These are phyloP conservation scores for Aspergillus pseudoviridinutans DNA, from an alignment of 2,329 filamentous ascomycete genomes.

Conservation along the genomic window DNA sequence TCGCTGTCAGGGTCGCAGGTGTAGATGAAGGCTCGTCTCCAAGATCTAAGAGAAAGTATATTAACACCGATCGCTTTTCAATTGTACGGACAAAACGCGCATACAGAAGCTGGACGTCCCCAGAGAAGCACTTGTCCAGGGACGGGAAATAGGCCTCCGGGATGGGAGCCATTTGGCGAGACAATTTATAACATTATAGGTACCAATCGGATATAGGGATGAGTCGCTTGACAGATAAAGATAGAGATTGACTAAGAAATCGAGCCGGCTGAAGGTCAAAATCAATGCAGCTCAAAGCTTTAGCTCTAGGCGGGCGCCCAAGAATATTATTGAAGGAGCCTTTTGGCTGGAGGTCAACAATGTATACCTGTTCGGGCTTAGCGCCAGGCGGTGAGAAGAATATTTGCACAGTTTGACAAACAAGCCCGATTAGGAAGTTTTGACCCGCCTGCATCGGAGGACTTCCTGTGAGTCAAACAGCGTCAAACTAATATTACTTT, in stretches of 20 bases:
- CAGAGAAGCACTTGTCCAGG: constrained; percentile 78
- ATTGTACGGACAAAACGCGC: constrained; percentile 9
- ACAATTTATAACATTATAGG: constrained; percentile 41
- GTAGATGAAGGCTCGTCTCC: constrained; percentile 54
- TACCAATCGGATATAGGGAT: constrained; percentile 11
- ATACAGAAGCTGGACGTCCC: constrained; percentile 75
- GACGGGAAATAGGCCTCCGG: constrained; percentile 77
- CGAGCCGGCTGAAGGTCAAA: not conserved
- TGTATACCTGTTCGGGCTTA: constrained; percentile 36
- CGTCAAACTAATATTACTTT: no score
- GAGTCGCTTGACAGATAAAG: constrained; percentile 3
- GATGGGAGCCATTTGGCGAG: constrained; percentile 61
- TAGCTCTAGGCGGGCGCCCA: constrained; percentile 23
- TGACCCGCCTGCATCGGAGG: constrained; percentile 6
- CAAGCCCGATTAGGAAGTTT: constrained; percentile 13
- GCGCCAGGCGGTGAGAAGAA: constrained; percentile 26
- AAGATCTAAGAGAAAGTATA: constrained; percentile 48
- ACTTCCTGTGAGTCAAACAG: constrained; percentile 7
- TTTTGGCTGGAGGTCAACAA: constrained; percentile 35
- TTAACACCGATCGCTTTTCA: constrained; percentile 19
- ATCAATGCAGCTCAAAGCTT: constrained; percentile 8
- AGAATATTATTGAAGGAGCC: constrained; percentile 28
- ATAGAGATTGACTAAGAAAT: constrained; percentile 2
- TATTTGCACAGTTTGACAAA: constrained; percentile 18
- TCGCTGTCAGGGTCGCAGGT: constrained; percentile 40